Percentiles rank a stretch among this genome's conserved stretches.
phyloP scores from a whole-genome alignment of 495 filamentous ascomycete species.

The Trichoderma orchidacearum region DNA sequence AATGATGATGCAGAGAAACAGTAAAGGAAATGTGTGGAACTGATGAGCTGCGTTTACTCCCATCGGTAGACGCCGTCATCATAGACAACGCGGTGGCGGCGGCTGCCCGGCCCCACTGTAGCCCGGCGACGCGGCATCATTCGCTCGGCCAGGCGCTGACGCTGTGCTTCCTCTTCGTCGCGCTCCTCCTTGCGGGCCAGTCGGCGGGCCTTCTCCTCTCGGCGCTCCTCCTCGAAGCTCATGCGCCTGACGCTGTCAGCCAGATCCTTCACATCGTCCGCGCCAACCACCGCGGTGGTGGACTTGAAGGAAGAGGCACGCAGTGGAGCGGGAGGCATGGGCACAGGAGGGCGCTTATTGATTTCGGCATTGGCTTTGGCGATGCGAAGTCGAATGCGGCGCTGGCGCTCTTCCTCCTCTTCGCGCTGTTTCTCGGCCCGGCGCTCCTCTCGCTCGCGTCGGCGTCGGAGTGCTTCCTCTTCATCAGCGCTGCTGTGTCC shows the following conservation, averaged over 20 bases:
- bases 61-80: constrained; percentile 1
- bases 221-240: not conserved
- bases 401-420: not conserved
- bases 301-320: not conserved
- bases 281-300: not conserved
- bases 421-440: not conserved
- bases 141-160: constrained; percentile 1
- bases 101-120: not conserved
- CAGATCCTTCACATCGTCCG: not conserved
- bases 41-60: not conserved
- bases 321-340: constrained; percentile 1
- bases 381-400: constrained; percentile 2
- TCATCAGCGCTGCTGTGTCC: not conserved
- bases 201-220: not conserved
- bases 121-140: constrained; percentile 1
- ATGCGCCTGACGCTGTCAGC: not conserved
- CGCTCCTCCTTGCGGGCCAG: not conserved
- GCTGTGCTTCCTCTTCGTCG: constrained; percentile 1
- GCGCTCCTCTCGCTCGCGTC: not conserved
- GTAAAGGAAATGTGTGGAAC: not conserved
- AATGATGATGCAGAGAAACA: not conserved
- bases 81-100: constrained; percentile 2
- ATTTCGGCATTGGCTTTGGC: constrained; percentile 5
- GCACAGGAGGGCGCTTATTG: constrained; percentile 2
- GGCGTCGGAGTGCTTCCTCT: not conserved